A percentile compares a stretch with the other conserved stretches of the same genome.
Conservation (phyloP, 2,329 filamentous ascomycete genomes). For the Epichloe hybrida region DNA sequence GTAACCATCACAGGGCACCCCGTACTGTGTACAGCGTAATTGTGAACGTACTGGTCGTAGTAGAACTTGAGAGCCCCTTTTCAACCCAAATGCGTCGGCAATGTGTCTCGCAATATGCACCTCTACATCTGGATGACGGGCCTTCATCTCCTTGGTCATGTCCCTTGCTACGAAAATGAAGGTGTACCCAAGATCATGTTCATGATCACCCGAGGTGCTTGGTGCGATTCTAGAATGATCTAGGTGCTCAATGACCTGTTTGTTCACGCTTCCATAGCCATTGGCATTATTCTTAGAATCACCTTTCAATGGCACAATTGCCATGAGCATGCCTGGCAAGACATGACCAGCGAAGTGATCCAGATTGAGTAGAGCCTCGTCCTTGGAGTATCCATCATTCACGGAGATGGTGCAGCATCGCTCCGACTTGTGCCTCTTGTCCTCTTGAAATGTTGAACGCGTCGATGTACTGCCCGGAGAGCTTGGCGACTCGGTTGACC, state of each 20-base stretch:
- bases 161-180: conserved; percentile 64
- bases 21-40: not conserved
- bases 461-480: conserved; percentile 38
- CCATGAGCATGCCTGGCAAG: conserved; percentile 55
- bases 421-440: conserved; percentile 24
- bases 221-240: conserved; percentile 12
- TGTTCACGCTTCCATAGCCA: conserved; percentile 18
- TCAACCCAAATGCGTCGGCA: conserved; percentile 69
- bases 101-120: conserved; percentile 65
- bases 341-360: conserved; percentile 53
- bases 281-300: conserved; percentile 27
- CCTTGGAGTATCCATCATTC: conserved; percentile 62
- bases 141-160: conserved; percentile 53
- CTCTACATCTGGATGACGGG: conserved; percentile 50
- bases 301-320: conserved; percentile 49
- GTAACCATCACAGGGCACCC: not conserved
- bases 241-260: conserved; percentile 17
- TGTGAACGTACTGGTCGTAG: conserved; percentile 37
- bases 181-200: conserved; percentile 20
- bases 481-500: conserved; percentile 23
- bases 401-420: conserved; percentile 40
- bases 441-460: conserved; percentile 31
- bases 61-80: conserved; percentile 57
- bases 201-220: conserved; percentile 11
- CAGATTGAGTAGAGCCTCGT: conserved; percentile 69